phyloP scores from a whole-genome alignment of 202 grass and related monocot species.

The Tripidium arundinaceum region DNA sequence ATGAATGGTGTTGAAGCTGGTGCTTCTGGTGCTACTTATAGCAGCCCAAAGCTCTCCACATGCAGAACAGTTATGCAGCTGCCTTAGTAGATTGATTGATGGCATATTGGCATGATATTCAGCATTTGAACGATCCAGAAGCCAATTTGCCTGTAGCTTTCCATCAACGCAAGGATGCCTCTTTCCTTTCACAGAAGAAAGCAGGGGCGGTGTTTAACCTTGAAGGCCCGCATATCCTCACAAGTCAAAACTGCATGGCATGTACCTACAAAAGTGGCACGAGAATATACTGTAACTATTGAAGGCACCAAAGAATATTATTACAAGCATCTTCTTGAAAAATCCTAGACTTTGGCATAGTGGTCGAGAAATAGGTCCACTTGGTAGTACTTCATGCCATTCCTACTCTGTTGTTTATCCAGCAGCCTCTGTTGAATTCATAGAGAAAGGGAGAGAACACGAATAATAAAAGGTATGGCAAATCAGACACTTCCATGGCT shows the following conservation, averaged over 20 bases:
- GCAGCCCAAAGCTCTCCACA: not conserved
- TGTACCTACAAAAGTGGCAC: conserved; percentile 28
- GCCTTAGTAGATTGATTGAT: conserved; percentile 15
- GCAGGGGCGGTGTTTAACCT: no score
- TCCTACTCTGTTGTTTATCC: conserved; percentile 17
- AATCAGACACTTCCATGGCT: conserved; percentile 18
- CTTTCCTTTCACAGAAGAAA: no score
- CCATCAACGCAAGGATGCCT: conserved; percentile 6
- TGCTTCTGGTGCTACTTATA: conserved; percentile 27
- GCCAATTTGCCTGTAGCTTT: conserved; percentile 18
- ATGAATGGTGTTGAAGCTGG: conserved; percentile 29
- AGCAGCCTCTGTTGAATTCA: conserved; percentile 34
- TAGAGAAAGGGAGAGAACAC: not conserved
- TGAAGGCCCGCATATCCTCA: conserved; percentile 9
- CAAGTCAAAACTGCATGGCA: not conserved
- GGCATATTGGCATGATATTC: not conserved
- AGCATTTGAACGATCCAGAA: conserved; percentile 15
- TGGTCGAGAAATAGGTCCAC: conserved; percentile 10
- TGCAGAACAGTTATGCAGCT: conserved; percentile 5
- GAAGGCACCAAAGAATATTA: conserved; percentile 37
- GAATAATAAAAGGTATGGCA: not conserved
- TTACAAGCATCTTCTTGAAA: conserved; percentile 26
- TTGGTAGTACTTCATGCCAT: not conserved
- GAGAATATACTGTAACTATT: conserved; percentile 20
- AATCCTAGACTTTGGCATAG: not conserved